Base-by-base conservation (phyloP, 2,329 filamentous ascomycete genomes). In the Phialophora macrospora region DNA sequence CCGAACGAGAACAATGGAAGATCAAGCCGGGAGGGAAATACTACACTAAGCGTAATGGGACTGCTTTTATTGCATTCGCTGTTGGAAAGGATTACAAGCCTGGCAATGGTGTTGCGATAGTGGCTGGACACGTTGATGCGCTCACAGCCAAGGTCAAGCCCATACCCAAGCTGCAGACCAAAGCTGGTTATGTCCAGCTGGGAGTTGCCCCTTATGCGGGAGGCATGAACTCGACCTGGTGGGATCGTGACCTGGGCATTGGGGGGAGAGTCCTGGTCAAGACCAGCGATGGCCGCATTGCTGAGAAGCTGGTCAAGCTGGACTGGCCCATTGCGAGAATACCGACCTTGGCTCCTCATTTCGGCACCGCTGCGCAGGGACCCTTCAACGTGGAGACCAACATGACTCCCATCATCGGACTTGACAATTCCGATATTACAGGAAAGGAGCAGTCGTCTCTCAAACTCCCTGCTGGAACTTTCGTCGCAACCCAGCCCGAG, bases 301-400 rank as follows among this genome's bases (percentile, higher is more conserved):
- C 85, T 24, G 88, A 86, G 32, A 91, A 89, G 80, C 84, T 98
- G 54, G 93, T 97, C 68, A 96, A 96, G 81, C 83, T 98, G 58
- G 91, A 90, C 76, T 97, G 93, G 92, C 94, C 95, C 1, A 93
- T 99, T 80, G 95, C 95, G 55, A 87, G 90, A 67, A 90, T 98
- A 66, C 93, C 95, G 6, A 97, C 93, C 0, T 85, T 99, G 20
- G 95, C 95, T 28, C 93, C 93, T 64, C 95, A 99, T 78, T 98
- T 99, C 73, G 95, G 95, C 60, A 85, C 90, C 54, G 89, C 85
- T 4, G 80, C 87, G 0, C 75, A 79, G 56, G 86, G 86, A 0
- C 87, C 87, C 0, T 89, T 89, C 79, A 98, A 99, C 77, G 84
- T 85, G 72, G 95, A 99, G 80, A 98, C 94, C 0, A 89, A 98